Conservation (phyloP, 2,329 filamentous ascomycete genomes). For the Venturia pyrina region DNA sequence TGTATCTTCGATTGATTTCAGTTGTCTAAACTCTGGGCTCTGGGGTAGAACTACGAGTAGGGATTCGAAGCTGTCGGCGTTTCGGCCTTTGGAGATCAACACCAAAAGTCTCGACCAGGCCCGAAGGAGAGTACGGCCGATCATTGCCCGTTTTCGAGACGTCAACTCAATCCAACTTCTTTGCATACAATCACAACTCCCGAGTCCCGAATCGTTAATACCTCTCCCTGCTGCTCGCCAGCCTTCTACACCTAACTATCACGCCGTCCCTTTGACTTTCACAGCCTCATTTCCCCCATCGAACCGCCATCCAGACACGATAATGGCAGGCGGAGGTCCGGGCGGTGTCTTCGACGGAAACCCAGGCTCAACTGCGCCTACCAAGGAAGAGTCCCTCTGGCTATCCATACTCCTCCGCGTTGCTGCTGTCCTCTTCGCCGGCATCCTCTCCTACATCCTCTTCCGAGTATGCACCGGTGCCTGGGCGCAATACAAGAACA, state of each 20-base stretch:
- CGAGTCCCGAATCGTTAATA: neutral
- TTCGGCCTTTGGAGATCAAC: neutral
- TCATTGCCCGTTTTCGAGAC: neutral
- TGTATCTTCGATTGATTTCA: too few relatives aligned
- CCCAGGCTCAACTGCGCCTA: neutral
- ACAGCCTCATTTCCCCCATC: neutral
- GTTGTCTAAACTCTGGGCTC: too few relatives aligned
- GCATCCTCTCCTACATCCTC: slow-evolving; percentile 8
- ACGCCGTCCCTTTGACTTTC: neutral
- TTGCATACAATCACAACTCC: neutral
- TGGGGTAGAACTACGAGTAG: too few relatives aligned
- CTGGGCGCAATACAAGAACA: slow-evolving; percentile 7
- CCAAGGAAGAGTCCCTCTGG: neutral
- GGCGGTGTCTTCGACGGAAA: neutral
- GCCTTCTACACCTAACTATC: neutral
- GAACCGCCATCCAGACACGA: neutral
- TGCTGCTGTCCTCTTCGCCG: slow-evolving; percentile 7
- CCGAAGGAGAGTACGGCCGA: neutral
- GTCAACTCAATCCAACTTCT: neutral
- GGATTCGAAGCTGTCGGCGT: neutral
- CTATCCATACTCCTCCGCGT: slow-evolving; percentile 7
- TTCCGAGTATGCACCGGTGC: slow-evolving; percentile 8
- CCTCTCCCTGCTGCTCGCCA: neutral
- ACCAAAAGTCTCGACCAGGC: neutral
- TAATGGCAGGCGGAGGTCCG: neutral